These are phyloP conservation scores for Jamesozyma hellenica DNA, from an alignment of 805 yeast genomes.

Conservation along the genomic window DNA sequence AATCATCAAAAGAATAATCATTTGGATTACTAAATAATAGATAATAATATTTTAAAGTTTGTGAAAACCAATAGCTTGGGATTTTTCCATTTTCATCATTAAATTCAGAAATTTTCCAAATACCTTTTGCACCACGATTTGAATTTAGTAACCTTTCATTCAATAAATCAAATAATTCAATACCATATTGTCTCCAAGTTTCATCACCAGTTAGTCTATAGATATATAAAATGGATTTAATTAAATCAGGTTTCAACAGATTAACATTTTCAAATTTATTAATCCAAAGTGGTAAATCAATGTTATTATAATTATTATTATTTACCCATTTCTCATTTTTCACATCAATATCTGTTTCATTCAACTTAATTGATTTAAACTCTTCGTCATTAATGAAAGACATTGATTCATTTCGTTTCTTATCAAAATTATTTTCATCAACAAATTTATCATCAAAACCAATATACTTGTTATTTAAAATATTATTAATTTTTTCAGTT, in stretches of 20 bases:
- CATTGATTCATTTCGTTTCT: constrained; percentile 3
- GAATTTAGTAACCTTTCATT: constrained; percentile 21
- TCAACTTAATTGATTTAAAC: constrained; percentile 2
- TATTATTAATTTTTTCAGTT: constrained; percentile 14
- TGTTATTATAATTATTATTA: constrained; percentile 18
- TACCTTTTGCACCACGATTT: constrained; percentile 32
- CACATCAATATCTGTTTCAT: constrained; percentile 7
- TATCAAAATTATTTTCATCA: not conserved
- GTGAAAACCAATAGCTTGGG: constrained; percentile 49
- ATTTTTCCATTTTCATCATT: constrained; percentile 26
- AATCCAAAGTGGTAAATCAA: constrained; percentile 22
- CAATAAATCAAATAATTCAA: constrained; percentile 37
- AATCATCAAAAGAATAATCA: constrained; percentile 40
- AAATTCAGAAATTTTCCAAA: constrained; percentile 30
- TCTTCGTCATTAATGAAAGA: constrained; percentile 4
- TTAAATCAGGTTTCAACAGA: constrained; percentile 49
- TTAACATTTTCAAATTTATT: constrained; percentile 29
- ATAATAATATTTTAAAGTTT: constrained; percentile 48
- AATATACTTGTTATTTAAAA: constrained; percentile 13
- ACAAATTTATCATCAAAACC: constrained; percentile 6
- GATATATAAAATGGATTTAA: constrained; percentile 50
- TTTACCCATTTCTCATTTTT: constrained; percentile 11
- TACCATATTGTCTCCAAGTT: constrained; percentile 47
- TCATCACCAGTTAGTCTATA: constrained; percentile 52
- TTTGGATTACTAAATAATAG: constrained; percentile 38